Evolutionary conservation across 164 flowering plant species (phyloP).

Genomic region (Aristolochia californica): DNA sequence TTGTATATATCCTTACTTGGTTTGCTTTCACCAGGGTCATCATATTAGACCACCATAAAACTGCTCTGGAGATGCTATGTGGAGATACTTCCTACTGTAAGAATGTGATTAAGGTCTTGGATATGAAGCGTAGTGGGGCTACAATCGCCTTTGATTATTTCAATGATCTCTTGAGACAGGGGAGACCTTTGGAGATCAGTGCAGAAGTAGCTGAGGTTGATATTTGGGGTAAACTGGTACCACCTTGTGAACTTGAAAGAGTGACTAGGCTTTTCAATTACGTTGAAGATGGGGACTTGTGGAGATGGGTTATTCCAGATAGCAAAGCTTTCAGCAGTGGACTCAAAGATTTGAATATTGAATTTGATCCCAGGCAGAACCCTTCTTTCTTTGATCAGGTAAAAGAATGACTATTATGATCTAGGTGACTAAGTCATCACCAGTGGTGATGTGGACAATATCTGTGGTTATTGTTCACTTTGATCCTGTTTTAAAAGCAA

Average conservation of each 20-base stretch:
- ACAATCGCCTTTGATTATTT: slow-evolving; percentile 86
- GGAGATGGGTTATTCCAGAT: slow-evolving; percentile 71
- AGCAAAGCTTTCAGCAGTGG: slow-evolving; percentile 87
- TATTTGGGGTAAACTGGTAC: slow-evolving; percentile 8
- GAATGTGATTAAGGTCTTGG: slow-evolving; percentile 50
- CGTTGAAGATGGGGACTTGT: slow-evolving; percentile 77
- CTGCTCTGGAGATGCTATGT: slow-evolving; percentile 55
- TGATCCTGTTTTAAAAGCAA: neutral
- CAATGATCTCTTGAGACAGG: slow-evolving; percentile 13
- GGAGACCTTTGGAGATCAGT: slow-evolving; percentile 17
- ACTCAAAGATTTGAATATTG: slow-evolving; percentile 63
- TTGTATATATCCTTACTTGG: neutral
- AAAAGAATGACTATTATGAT: neutral
- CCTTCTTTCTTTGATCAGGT: slow-evolving; percentile 61
- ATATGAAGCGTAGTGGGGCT: slow-evolving; percentile 81
- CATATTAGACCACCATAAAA: slow-evolving; percentile 80
- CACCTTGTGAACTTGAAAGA: slow-evolving; percentile 25
- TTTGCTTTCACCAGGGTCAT: slow-evolving; percentile 29
- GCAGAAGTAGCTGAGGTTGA: neutral
- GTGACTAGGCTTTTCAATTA: slow-evolving; percentile 45
- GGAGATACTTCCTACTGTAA: slow-evolving; percentile 11
- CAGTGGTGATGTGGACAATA: too few species aligned
- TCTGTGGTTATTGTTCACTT: neutral
- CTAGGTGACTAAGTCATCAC: too few species aligned
- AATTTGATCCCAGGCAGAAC: slow-evolving; percentile 32